These are phyloP conservation scores for Saccharum hybrid DNA, from an alignment of 202 grass and related monocot species.

Conservation along the genomic window DNA sequence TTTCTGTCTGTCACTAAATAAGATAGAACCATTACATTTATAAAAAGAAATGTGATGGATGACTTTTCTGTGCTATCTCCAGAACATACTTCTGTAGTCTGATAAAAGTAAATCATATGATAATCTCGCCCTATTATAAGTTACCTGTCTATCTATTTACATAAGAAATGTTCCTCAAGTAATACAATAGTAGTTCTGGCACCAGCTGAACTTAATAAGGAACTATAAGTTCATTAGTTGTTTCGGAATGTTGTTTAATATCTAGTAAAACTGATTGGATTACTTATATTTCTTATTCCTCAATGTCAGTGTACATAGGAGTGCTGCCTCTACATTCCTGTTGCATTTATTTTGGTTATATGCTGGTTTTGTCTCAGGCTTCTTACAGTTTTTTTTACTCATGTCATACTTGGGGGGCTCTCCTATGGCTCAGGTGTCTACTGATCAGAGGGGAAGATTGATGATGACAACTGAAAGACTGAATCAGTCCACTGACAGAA, in stretches of 20 bases:
- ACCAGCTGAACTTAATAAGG: background rate
- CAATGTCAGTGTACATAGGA: background rate
- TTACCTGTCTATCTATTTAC: background rate
- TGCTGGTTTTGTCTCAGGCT: background rate
- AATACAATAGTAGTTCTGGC: background rate
- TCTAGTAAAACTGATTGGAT: background rate
- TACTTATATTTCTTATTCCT: background rate
- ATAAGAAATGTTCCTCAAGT: background rate
- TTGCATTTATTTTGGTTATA: background rate
- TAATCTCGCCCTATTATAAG: background rate
- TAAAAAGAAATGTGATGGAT: background rate
- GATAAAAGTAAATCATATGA: background rate
- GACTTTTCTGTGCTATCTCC: background rate
- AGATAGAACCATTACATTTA: background rate
- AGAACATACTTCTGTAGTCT: background rate
- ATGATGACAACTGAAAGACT: conserved; percentile 92
- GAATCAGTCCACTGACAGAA: conserved; percentile 82
- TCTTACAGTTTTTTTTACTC: conserved; percentile 27
- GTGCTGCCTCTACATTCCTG: background rate
- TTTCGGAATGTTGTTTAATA: conserved; percentile 22
- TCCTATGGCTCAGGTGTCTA: conserved; percentile 60
- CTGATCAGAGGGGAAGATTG: conserved; percentile 89
- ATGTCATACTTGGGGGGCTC: conserved; percentile 22
- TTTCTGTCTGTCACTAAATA: background rate
- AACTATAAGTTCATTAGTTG: background rate